A percentile compares a stretch with the other conserved stretches of the same genome.
Conservation (phyloP, 345 rosid species). For the Arabis alpina region DNA sequence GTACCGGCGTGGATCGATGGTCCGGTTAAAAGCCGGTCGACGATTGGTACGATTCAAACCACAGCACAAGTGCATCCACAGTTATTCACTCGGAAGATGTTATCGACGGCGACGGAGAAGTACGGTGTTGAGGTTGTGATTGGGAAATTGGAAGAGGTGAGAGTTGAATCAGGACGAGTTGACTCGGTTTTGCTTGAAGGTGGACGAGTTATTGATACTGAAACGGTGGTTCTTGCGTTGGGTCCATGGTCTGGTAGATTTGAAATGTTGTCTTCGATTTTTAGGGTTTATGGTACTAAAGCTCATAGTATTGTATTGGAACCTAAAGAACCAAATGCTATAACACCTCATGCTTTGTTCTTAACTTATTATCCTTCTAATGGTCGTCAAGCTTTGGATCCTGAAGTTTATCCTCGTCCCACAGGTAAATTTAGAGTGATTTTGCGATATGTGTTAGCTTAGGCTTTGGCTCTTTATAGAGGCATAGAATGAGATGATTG, state of each 20-base stretch:
- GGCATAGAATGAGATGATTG: background rate
- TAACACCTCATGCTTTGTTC: conserved; percentile 78
- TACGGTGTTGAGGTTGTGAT: conserved; percentile 73
- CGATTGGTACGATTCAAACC: conserved; percentile 68
- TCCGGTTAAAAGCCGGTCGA: conserved; percentile 46
- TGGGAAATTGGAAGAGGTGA: conserved; percentile 63
- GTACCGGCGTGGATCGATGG: conserved; percentile 86
- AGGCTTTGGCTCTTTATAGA: background rate
- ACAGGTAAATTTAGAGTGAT: conserved; percentile 49
- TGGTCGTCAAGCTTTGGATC: conserved; percentile 70
- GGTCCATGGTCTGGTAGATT: conserved; percentile 91
- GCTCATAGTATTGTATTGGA: conserved; percentile 81
- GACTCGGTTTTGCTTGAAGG: conserved; percentile 66
- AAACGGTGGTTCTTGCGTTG: conserved; percentile 71
- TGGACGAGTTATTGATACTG: conserved; percentile 62
- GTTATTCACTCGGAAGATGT: conserved; percentile 63
- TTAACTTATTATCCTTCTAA: conserved; percentile 53
- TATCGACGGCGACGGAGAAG: conserved; percentile 60
- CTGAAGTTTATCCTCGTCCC: conserved; percentile 85
- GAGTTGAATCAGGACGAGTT: conserved; percentile 54
- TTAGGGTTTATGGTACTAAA: conserved; percentile 74
- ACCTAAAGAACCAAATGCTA: conserved; percentile 61
- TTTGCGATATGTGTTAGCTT: background rate
- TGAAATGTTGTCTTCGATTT: conserved; percentile 60
- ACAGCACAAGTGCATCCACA: conserved; percentile 90